Conservation (phyloP, 495 filamentous ascomycete species). For the Lophiotrema nucula region DNA sequence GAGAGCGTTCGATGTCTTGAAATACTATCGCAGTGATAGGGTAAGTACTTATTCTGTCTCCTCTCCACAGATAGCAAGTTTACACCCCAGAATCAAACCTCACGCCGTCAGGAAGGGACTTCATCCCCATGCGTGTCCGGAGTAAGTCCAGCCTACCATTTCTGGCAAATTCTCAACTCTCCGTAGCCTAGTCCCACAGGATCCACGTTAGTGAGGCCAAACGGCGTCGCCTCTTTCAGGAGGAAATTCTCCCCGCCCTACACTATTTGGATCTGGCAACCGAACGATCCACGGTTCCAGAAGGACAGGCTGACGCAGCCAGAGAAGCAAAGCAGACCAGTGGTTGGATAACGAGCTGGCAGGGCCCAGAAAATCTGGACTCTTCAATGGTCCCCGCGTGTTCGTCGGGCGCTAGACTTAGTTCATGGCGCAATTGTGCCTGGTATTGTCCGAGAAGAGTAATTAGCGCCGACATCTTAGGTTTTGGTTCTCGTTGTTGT, state of each 20-base stretch:
- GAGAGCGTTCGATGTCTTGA: neutral
- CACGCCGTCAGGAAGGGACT: neutral
- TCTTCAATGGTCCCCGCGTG: no score
- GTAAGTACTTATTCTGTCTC: no score
- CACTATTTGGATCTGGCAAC: neutral
- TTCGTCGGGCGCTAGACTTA: no score
- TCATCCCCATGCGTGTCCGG: neutral
- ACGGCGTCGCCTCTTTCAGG: neutral
- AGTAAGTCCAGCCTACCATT: neutral
- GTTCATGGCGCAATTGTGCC: no score
- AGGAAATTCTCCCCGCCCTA: conserved; percentile 5
- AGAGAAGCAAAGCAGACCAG: neutral
- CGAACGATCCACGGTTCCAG: neutral
- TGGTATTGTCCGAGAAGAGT: neutral
- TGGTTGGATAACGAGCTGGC: conserved; percentile 8
- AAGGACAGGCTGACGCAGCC: no score
- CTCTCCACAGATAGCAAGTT: no score
- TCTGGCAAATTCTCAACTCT: neutral
- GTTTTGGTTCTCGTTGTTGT: neutral
- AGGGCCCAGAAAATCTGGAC: no score
- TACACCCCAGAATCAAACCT: no score
- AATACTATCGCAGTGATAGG: neutral
- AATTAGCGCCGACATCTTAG: conserved; percentile 16
- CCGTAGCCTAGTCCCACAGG: neutral
- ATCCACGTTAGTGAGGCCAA: neutral